A percentile compares a stretch with the other conserved stretches of the same genome.
Conservation (phyloP, 2,329 filamentous ascomycete genomes). For the Claviceps quebecensis region DNA sequence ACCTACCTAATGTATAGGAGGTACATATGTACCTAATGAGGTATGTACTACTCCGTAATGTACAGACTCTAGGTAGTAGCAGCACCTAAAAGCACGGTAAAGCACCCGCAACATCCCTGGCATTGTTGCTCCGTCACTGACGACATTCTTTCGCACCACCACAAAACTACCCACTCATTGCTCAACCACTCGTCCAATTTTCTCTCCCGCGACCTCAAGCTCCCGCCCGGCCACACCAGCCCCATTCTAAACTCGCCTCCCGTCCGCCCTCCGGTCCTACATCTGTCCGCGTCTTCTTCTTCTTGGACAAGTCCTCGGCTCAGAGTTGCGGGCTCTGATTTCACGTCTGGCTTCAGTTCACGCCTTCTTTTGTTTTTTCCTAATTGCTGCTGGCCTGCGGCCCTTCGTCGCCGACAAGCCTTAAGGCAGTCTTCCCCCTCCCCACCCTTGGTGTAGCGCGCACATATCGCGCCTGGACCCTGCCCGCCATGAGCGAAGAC, state of each 20-base stretch:
- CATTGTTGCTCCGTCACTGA: constrained; percentile 18
- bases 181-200: constrained; percentile 7
- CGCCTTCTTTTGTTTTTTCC: background rate
- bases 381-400: background rate
- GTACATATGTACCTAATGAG: too few species aligned
- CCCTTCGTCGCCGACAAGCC: background rate
- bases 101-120: constrained; percentile 7
- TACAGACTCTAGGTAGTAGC: too few species aligned
- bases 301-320: background rate
- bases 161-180: constrained; percentile 8
- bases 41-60: too few species aligned
- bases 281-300: background rate
- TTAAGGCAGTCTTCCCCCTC: constrained; percentile 1
- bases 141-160: constrained; percentile 21
- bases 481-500: constrained; percentile 47
- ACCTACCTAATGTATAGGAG: too few species aligned
- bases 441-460: constrained; percentile 19
- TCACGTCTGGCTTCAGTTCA: background rate
- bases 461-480: constrained; percentile 23
- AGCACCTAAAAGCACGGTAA: too few species aligned
- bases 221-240: background rate
- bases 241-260: background rate
- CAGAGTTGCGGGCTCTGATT: background rate
- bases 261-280: background rate
- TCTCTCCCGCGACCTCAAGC: constrained; percentile 5